Conservation (phyloP, 768 basidiomycete genomes). For the Kwoniella heveanensis region DNA sequence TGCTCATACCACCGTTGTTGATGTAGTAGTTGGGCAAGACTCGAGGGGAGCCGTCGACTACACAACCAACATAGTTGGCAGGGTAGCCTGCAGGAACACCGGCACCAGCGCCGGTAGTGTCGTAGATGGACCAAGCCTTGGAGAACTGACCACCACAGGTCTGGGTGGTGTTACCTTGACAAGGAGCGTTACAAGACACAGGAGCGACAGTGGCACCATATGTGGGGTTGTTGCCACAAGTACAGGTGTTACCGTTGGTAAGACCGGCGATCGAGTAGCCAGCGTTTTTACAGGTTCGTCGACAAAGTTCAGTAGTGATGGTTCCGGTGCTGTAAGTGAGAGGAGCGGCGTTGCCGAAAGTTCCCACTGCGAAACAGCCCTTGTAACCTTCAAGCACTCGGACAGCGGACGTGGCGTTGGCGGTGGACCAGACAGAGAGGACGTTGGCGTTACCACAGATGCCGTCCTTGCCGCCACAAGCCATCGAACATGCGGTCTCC, state of each 20-base stretch:
- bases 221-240: constrained; percentile 36
- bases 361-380: constrained; percentile 33
- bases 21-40: constrained; percentile 22
- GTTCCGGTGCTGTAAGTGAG: constrained; percentile 20
- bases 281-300: constrained; percentile 39
- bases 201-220: constrained; percentile 23
- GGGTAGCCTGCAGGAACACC: constrained; percentile 21
- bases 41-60: constrained; percentile 20
- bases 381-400: constrained; percentile 29
- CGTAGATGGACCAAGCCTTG: constrained; percentile 28
- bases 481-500: constrained; percentile 7
- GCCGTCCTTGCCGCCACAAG: constrained; percentile 18
- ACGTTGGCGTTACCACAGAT: constrained; percentile 30
- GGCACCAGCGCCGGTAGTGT: constrained; percentile 29
- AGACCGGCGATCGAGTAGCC: constrained; percentile 34
- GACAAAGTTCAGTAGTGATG: constrained; percentile 45
- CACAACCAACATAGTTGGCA: constrained; percentile 37
- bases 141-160: constrained; percentile 37
- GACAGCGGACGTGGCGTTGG: constrained; percentile 13
- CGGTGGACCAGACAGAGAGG: constrained; percentile 22
- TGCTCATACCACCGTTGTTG: constrained; percentile 21
- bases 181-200: constrained; percentile 21
- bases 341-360: constrained; percentile 22
- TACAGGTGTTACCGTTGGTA: constrained; percentile 40
- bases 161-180: constrained; percentile 27